Evolutionary conservation across 495 filamentous ascomycete genomes (phyloP).

Genomic region (Podospora pseudocomata): DNA sequence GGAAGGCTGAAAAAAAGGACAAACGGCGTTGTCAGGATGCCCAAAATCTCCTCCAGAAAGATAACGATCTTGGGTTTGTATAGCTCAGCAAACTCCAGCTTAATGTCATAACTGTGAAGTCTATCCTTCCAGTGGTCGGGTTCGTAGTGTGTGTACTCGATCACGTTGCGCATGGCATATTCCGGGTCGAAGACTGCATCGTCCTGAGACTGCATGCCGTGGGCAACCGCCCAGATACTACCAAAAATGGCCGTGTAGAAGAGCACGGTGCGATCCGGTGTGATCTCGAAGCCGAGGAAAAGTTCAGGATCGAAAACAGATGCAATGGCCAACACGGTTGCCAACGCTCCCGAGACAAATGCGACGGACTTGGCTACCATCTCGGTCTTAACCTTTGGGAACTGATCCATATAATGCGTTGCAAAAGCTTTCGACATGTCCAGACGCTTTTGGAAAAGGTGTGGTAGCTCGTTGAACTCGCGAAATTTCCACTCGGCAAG

Average conservation of each 20-base stretch:
- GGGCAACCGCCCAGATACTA: conserved; percentile 70
- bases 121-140: conserved; percentile 84
- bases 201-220: conserved; percentile 78
- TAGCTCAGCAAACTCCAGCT: conserved; percentile 76
- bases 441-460: conserved; percentile 81
- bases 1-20: conserved; percentile 84
- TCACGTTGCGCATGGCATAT: conserved; percentile 79
- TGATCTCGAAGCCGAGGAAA: conserved; percentile 88
- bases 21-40: conserved; percentile 87
- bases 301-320: conserved; percentile 84
- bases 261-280: conserved; percentile 72
- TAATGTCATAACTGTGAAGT: conserved; percentile 81
- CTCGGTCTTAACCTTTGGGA: conserved; percentile 89
- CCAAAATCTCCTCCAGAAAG: conserved; percentile 87
- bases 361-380: conserved; percentile 78
- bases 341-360: conserved; percentile 81
- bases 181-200: conserved; percentile 90
- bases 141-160: conserved; percentile 85
- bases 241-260: conserved; percentile 76
- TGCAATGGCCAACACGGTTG: conserved; percentile 74
- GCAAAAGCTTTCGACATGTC: conserved; percentile 96
- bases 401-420: conserved; percentile 88
- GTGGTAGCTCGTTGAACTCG: conserved; percentile 94
- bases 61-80: conserved; percentile 88
- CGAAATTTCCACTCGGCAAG: conserved; percentile 97